phyloP scores from a whole-genome alignment of 495 filamentous ascomycete genomes.

The Penicillium psychrofluorescens region DNA sequence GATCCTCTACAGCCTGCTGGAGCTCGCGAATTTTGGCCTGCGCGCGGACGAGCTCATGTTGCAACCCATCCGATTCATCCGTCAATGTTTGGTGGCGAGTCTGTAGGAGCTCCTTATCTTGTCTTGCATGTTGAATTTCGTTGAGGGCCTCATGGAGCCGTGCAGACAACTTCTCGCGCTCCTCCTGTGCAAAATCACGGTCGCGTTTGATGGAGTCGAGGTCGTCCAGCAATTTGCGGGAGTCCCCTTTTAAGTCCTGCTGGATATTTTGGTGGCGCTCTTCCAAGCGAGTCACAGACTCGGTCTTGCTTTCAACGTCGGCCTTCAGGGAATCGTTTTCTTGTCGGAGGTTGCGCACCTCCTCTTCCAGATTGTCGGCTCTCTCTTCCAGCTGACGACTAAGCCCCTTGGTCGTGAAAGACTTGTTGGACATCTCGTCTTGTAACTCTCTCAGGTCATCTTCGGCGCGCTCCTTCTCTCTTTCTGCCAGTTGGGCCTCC shows the following conservation, averaged over 20 bases:
- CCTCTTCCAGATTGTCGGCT: constrained; percentile 53
- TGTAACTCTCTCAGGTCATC: constrained; percentile 53
- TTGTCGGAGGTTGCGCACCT: constrained; percentile 53
- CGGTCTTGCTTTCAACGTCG: constrained; percentile 43
- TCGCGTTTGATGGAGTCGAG: constrained; percentile 31
- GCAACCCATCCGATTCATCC: constrained; percentile 58
- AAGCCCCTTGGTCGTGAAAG: constrained; percentile 67
- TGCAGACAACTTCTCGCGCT: constrained; percentile 33
- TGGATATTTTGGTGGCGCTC: constrained; percentile 36
- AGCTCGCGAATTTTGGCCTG: constrained; percentile 50
- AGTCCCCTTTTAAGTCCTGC: constrained; percentile 33
- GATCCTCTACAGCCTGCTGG: constrained; percentile 47
- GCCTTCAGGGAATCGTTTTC: constrained; percentile 46
- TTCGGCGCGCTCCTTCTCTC: constrained; percentile 47
- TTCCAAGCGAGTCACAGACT: constrained; percentile 28
- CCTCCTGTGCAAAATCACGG: constrained; percentile 24
- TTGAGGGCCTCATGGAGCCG: constrained; percentile 45
- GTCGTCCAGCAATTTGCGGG: constrained; percentile 35
- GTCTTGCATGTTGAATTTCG: constrained; percentile 48
- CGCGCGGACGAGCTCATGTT: constrained; percentile 53
- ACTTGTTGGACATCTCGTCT: constrained; percentile 74
- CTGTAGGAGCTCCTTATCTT: constrained; percentile 67
- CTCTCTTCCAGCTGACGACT: constrained; percentile 70
- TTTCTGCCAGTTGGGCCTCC: constrained; percentile 54
- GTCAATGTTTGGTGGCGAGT: constrained; percentile 63